Base-by-base conservation (phyloP, 2,329 filamentous ascomycete species). In the Cordyceps cicadae region DNA sequence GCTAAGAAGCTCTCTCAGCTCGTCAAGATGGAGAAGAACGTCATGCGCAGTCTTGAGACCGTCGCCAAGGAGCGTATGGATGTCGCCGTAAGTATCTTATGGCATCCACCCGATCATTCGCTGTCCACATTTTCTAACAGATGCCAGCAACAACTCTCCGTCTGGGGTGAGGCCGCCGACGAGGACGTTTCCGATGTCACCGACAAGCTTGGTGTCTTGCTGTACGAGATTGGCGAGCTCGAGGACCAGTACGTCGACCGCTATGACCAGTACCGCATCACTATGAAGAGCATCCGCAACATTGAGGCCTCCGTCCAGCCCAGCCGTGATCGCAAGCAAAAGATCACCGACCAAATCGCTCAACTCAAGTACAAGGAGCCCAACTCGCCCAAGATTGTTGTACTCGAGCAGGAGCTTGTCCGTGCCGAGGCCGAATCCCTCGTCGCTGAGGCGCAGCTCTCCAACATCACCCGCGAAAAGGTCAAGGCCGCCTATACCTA, bases 11-110 rank as follows among this genome's bases (percentile, higher is more conserved):
- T 99, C 64, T 91, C 92, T 46, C 90, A 96, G 79, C 85, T 99
- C 58, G 94, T 99, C 65, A 99, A 99, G 85, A 99, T 99, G 94
- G 94, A 99, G 80, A 99, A 99, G 87, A 97, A 99, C 73, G 90
- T 97, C 61, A 99, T 99, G 94, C 91, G 94, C 75, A 97, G 92
- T 74, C 87, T 97, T 82, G 94, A 99, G 74, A 83, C 91, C 54
- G 94, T 97, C 59, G 92, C 92, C 51, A 88, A 92, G 71, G 94
- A 99, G 81, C 87, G 94, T 69, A 97, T 97, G 92, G 94, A 97
- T 70, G 93, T 97, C 67, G 94, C 94, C 71, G 92, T 96, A 89
- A 71, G 90, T 83, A 21, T 11, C 8, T 14, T 17, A 15, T 5
- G 15, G 32, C 15, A n/a, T 6, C 6, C 14, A 9, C 11, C 5